Percentiles rank a stretch among this genome's conserved stretches.
Evolutionary conservation across 106 monocot species (phyloP).

Genomic region (Cymbidium sinense): DNA sequence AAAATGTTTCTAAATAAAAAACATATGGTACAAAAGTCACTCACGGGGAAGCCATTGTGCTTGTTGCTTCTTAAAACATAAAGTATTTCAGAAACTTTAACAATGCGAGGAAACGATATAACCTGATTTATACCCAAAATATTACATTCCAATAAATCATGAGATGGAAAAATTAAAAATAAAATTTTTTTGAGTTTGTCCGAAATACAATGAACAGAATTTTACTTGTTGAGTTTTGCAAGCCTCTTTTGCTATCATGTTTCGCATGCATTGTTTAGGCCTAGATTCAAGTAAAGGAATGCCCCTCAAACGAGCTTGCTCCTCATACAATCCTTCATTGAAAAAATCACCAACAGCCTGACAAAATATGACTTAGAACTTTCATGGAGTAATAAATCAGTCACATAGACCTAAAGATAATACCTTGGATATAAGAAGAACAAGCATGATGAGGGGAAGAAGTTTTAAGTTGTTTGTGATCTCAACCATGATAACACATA

Average conservation of each 20-base stretch:
- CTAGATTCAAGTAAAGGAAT: conserved; percentile 92
- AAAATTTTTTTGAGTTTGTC: neutral
- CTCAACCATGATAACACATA: conserved; percentile 99
- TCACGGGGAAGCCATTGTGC: conserved; percentile 98
- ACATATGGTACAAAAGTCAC: conserved; percentile 8
- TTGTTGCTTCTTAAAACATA: conserved; percentile 66
- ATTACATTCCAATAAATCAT: neutral
- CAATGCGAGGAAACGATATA: conserved; percentile 65
- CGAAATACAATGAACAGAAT: neutral
- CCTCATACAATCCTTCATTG: conserved; percentile 93
- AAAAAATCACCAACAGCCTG: conserved; percentile 99
- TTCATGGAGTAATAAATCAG: neutral
- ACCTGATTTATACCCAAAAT: conserved; percentile 41
- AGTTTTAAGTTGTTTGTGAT: conserved; percentile 97
- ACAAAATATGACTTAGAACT: conserved; percentile 8
- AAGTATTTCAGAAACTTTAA: conserved; percentile 71
- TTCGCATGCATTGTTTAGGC: conserved; percentile 87
- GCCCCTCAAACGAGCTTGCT: conserved; percentile 79
- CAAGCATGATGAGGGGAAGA: conserved; percentile 96
- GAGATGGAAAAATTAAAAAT: neutral
- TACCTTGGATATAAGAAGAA: conserved; percentile 99
- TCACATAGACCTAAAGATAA: neutral
- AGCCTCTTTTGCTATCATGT: conserved; percentile 73
- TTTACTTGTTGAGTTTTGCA: conserved; percentile 76
- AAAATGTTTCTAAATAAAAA: neutral